Evolutionary conservation across 805 yeast species (phyloP).

Genomic region (Isabelozyma rhagii): DNA sequence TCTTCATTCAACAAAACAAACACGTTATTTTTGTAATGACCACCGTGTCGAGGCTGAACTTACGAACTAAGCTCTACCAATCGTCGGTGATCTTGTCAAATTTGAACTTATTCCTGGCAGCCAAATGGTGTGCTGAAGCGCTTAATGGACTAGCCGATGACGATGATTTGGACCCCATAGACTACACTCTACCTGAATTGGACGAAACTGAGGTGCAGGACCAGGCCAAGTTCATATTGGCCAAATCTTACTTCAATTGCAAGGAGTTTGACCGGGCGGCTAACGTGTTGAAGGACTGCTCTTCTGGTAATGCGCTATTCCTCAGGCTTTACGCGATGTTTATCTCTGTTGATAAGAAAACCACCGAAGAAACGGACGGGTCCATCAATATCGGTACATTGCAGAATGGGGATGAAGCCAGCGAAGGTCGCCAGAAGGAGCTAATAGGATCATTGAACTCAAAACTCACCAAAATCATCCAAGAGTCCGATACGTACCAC

Average conservation of each 20-base stretch:
- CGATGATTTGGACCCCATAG: conserved; percentile 4
- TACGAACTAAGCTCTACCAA: conserved; percentile 21
- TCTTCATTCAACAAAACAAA: neutral
- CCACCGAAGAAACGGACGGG: conserved; percentile 70
- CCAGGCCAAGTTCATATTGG: conserved; percentile 51
- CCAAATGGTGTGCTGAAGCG: conserved; percentile 86
- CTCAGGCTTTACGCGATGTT: conserved; percentile 65
- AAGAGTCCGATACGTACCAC: conserved; percentile 36
- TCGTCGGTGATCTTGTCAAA: conserved; percentile 43
- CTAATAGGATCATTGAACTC: conserved; percentile 27
- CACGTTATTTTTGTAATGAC: neutral
- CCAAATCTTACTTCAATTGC: conserved; percentile 71
- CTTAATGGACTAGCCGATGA: conserved; percentile 50
- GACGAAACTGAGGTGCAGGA: conserved; percentile 34
- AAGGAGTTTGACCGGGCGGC: conserved; percentile 84
- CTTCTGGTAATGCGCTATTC: conserved; percentile 53
- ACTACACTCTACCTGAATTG: conserved; percentile 7
- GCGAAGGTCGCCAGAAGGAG: conserved; percentile 5
- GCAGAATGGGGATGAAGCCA: conserved; percentile 10
- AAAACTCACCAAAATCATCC: conserved; percentile 31
- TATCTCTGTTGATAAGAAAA: conserved; percentile 73
- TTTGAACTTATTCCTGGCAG: conserved; percentile 61
- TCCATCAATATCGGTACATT: conserved; percentile 42
- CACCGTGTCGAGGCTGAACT: neutral
- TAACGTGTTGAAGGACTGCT: conserved; percentile 49